These are phyloP conservation scores for rapeseed (Brassica napus) DNA, from an alignment of 345 rosid species.

Conservation along the genomic window DNA sequence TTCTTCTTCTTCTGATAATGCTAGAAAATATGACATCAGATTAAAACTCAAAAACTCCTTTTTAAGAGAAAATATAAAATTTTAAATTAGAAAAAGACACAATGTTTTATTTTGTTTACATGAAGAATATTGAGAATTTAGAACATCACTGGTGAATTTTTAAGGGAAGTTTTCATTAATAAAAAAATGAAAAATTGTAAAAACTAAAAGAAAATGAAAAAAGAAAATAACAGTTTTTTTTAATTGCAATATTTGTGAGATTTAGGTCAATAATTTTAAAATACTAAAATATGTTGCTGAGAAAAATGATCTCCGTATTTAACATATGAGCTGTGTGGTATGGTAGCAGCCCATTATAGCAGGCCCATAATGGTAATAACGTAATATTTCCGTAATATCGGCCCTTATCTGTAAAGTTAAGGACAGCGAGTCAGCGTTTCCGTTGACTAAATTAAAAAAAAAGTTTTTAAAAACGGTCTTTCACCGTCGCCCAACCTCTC, in stretches of 20 bases:
- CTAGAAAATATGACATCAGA: neutral
- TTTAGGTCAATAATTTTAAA: neutral
- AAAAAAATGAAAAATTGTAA: no score
- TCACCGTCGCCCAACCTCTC: neutral
- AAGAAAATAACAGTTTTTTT: neutral
- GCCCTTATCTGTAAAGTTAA: neutral
- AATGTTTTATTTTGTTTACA: neutral
- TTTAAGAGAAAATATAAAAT: no score
- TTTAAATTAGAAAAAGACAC: neutral
- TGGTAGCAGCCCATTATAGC: neutral
- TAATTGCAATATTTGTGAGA: neutral
- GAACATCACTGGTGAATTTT: neutral
- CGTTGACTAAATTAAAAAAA: neutral
- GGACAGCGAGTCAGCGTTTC: neutral
- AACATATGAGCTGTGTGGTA: neutral
- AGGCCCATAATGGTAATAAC: neutral
- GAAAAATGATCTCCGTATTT: neutral
- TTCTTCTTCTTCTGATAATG: neutral
- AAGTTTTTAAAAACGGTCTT: constrained; percentile 2
- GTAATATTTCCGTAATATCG: neutral
- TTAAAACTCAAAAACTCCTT: neutral
- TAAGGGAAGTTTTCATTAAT: neutral
- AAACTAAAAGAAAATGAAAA: no score
- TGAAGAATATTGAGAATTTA: neutral
- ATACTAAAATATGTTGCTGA: no score